phyloP scores from a whole-genome alignment of 768 basidiomycete species.

The Pisolithus tinctorius region DNA sequence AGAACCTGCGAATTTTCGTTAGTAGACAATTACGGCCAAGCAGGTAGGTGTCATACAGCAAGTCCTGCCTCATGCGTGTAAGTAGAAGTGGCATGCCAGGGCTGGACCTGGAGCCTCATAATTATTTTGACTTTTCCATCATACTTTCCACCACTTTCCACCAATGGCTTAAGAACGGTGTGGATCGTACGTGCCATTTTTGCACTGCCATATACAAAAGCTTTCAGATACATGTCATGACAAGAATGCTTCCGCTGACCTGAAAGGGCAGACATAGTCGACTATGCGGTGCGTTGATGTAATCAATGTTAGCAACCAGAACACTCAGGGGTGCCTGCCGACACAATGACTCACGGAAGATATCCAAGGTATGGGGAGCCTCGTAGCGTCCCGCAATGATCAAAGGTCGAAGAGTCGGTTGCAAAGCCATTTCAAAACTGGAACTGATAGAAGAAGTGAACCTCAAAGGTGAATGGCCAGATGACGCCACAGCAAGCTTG shows the following conservation, averaged over 20 bases:
- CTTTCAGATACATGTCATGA: neutral
- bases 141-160: constrained; percentile 56
- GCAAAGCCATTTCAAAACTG: constrained; percentile 56
- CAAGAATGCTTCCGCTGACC: constrained; percentile 29
- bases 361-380: constrained; percentile 73
- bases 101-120: constrained; percentile 65
- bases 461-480: neutral
- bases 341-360: constrained; percentile 52
- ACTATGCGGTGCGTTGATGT: constrained; percentile 34
- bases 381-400: constrained; percentile 51
- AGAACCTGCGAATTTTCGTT: constrained; percentile 42
- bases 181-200: constrained; percentile 59
- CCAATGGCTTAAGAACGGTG: constrained; percentile 49
- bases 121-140: constrained; percentile 68
- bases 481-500: neutral
- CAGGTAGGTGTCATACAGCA: constrained; percentile 44
- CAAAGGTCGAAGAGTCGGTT: constrained; percentile 63
- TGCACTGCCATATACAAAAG: constrained; percentile 32
- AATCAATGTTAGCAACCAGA: neutral
- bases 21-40: neutral
- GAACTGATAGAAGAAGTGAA: neutral
- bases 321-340: neutral
- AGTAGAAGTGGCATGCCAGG: constrained; percentile 75
- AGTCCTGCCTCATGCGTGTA: constrained; percentile 77
- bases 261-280: constrained; percentile 85